phyloP scores from a whole-genome alignment of 371 early-diverging fungal genomes.

The Apophysomyces trapeziformis region DNA sequence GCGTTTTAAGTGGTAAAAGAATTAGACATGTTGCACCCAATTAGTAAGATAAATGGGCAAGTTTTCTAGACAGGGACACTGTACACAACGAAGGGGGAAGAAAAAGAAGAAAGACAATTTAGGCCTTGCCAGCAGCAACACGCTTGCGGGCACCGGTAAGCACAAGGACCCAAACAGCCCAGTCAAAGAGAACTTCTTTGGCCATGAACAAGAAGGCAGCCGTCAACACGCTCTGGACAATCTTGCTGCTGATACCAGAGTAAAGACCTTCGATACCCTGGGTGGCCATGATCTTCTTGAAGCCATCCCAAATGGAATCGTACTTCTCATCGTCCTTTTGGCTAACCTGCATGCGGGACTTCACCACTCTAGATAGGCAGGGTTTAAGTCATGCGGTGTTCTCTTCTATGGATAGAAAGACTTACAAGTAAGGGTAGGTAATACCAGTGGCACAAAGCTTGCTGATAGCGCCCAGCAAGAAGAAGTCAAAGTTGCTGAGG shows the following conservation, averaged over 20 bases:
- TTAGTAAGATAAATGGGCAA: no score
- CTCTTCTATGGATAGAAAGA: background rate
- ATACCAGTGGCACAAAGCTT: slow-evolving; percentile 93
- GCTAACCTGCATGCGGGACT: slow-evolving; percentile 95
- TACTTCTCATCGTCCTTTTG: slow-evolving; percentile 81
- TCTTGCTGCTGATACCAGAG: slow-evolving; percentile 93
- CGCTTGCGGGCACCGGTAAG: slow-evolving; percentile 54
- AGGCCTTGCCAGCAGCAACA: slow-evolving; percentile 29
- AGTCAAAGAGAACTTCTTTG: slow-evolving; percentile 84
- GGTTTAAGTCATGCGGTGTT: background rate
- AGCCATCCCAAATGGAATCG: slow-evolving; percentile 82
- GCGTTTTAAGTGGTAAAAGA: no score
- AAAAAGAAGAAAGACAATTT: background rate
- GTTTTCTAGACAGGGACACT: no score
- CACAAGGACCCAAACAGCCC: slow-evolving; percentile 70
- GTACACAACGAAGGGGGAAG: background rate
- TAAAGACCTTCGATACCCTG: slow-evolving; percentile 87
- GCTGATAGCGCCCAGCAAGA: slow-evolving; percentile 91
- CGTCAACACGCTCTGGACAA: slow-evolving; percentile 88
- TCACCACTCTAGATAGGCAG: slow-evolving; percentile 69
- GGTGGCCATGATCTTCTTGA: slow-evolving; percentile 84
- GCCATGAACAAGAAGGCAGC: slow-evolving; percentile 93
- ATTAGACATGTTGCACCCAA: no score
- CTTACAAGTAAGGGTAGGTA: slow-evolving; percentile 97
- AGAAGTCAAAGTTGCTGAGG: slow-evolving; percentile 87